Base-by-base conservation (phyloP, 768 basidiomycete genomes). In the Suillus lakei region DNA sequence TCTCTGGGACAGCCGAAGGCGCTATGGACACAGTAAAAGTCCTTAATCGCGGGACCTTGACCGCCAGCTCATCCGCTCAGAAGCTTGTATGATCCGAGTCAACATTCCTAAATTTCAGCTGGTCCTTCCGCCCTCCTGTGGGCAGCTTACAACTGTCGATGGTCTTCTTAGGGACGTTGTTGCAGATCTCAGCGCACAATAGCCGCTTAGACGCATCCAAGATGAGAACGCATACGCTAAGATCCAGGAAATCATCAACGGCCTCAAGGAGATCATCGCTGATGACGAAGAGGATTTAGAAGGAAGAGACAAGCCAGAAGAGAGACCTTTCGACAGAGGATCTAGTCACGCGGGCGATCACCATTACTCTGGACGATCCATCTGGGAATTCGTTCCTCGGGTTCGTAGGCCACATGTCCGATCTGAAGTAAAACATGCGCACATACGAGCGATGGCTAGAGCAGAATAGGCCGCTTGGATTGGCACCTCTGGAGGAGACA, bases 111-210 rank as follows among this genome's bases (percentile, higher is more conserved):
- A 99, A 75, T 87, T 91, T 70, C 89, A 95, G 69, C 84, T 99
- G 67, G 97, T 95, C 1, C 92, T 99, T 39, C 98, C 98, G 0
- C 82, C 92, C 0, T 87, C 88, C 13, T 87, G 93, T n/a, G 96
- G 97, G 12, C 95, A 98, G 73, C 86, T 99, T 13, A 98, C 97
- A n/a, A 99, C 95, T 2, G 86, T 98, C 59, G 98, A 99, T 76
- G 97, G 98, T 41, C 86, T 98, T 68, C 78, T 99, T 38, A 85
- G 90, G 36, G 90, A 96, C 69, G 88, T 95, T 53, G 81, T 92
- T 38, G 78, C 89, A 0, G 97, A 99, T 79, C 85, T 99, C 50
- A 83, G 82, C 66, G 79, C 84, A 64, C 91, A 94, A 66, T 97
- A 99, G 73, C 92, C 95, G 0, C 77, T 98, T 9, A 88, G 98